These are phyloP conservation scores for Crithidia thermophila DNA, from an alignment of 208 protist species.

Conservation along the genomic window DNA sequence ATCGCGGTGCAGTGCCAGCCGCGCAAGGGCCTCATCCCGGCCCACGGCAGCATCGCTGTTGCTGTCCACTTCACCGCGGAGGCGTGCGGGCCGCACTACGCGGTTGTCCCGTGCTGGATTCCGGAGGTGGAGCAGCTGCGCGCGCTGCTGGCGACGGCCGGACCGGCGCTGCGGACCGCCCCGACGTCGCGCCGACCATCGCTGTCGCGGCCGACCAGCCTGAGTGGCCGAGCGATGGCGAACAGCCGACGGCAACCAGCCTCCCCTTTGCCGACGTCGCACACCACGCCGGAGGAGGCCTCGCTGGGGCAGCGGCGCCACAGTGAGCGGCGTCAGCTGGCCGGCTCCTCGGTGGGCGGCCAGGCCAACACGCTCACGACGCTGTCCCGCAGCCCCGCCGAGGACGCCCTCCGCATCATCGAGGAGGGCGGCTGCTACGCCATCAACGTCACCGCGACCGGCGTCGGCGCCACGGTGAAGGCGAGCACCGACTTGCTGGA, in stretches of 20 bases:
- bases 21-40: slow-evolving; percentile 58
- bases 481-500: slow-evolving; percentile 80
- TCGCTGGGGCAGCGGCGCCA: slow-evolving; percentile 47
- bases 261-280: slow-evolving; percentile 14
- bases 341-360: slow-evolving; percentile 33
- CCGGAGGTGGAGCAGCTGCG: slow-evolving; percentile 52
- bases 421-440: slow-evolving; percentile 46
- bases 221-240: background rate
- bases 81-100: slow-evolving; percentile 49
- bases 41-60: slow-evolving; percentile 44
- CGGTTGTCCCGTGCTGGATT: slow-evolving; percentile 67
- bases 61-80: slow-evolving; percentile 70
- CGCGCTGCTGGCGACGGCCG: slow-evolving; percentile 12
- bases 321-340: slow-evolving; percentile 42
- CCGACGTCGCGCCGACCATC: slow-evolving; percentile 8
- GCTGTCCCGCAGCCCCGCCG: slow-evolving; percentile 33
- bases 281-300: slow-evolving; percentile 20
- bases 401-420: slow-evolving; percentile 59
- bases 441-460: slow-evolving; percentile 54
- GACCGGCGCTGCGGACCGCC: background rate
- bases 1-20: slow-evolving; percentile 69
- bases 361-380: slow-evolving; percentile 53
- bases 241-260: background rate
- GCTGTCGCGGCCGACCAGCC: background rate
- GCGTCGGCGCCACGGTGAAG: slow-evolving; percentile 77